Evolutionary conservation across 345 rosid genomes (phyloP).

Genomic region (Mallotus nudiflorus): DNA sequence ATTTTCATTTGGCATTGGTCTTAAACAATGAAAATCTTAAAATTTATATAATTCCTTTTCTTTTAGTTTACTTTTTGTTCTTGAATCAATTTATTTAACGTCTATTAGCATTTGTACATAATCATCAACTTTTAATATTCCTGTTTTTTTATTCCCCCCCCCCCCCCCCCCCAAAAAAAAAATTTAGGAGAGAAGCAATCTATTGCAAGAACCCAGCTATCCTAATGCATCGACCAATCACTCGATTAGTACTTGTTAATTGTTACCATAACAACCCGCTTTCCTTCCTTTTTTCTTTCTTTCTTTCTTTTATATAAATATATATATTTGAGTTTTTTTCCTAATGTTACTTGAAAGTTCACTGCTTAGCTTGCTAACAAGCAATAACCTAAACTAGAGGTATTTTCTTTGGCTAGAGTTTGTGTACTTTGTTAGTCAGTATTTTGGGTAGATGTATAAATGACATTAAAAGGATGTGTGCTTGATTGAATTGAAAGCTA

Average conservation of each 20-base stretch:
- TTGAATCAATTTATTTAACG: no score
- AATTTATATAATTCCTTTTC: no score
- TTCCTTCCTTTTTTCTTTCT: conserved; percentile 1
- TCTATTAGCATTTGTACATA: no score
- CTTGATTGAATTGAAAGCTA: background rate
- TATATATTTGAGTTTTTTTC: no score
- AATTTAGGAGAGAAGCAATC: conserved; percentile 45
- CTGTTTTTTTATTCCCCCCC: background rate
- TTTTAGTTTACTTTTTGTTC: no score
- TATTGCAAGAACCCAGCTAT: conserved; percentile 51
- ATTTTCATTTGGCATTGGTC: no score
- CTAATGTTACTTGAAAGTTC: conserved; percentile 50
- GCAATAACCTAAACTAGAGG: conserved; percentile 53
- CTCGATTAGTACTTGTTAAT: conserved; percentile 59
- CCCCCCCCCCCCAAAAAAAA: no score
- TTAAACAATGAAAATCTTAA: no score
- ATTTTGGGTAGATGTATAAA: background rate
- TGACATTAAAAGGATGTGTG: background rate
- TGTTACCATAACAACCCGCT: no score
- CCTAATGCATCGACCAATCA: conserved; percentile 76
- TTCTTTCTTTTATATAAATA: no score
- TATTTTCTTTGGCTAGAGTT: conserved; percentile 17
- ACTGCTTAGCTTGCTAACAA: conserved; percentile 77
- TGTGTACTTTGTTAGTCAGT: conserved; percentile 4
- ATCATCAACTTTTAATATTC: background rate